These are phyloP conservation scores for Lycium ferocissimum DNA, from an alignment of 257 asterid genomes.

Conservation along the genomic window DNA sequence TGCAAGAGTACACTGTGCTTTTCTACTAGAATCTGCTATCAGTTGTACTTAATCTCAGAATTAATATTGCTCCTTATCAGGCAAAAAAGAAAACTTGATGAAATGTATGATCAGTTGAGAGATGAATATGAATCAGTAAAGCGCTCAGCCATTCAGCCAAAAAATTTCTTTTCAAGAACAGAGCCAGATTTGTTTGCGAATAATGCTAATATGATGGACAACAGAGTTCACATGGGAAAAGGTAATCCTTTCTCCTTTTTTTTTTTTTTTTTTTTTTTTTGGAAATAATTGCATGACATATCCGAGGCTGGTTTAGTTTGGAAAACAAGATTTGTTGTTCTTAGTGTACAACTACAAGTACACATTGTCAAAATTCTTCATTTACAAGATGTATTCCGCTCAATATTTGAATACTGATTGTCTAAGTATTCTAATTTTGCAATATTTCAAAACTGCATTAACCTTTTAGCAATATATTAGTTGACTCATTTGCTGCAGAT, in stretches of 20 bases:
- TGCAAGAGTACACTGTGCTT: too few species aligned
- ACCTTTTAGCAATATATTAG: constrained; percentile 53
- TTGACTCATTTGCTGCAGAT: constrained; percentile 76
- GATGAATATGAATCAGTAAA: constrained; percentile 77
- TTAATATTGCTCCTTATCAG: constrained; percentile 47
- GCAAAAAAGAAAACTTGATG: constrained; percentile 98
- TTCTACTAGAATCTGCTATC: background rate
- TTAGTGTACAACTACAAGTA: background rate
- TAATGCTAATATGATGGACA: constrained; percentile 64
- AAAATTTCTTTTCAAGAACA: constrained; percentile 63
- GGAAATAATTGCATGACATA: constrained; percentile 6
- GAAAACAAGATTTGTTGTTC: background rate
- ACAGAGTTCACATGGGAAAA: constrained; percentile 69
- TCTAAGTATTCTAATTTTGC: background rate
- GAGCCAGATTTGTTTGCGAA: constrained; percentile 83
- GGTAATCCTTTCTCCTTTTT: constrained; percentile 49
- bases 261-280: constrained; percentile 30
- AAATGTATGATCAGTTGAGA: constrained; percentile 92
- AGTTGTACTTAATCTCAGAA: constrained; percentile 23
- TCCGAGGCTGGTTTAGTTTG: background rate
- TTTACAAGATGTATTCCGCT: background rate
- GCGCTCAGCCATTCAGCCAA: constrained; percentile 83
- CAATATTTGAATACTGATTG: background rate
- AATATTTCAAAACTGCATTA: constrained; percentile 24
- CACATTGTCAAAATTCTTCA: background rate